These are phyloP conservation scores for Fusarium napiforme DNA, from an alignment of 2,329 filamentous ascomycete genomes.

Conservation along the genomic window DNA sequence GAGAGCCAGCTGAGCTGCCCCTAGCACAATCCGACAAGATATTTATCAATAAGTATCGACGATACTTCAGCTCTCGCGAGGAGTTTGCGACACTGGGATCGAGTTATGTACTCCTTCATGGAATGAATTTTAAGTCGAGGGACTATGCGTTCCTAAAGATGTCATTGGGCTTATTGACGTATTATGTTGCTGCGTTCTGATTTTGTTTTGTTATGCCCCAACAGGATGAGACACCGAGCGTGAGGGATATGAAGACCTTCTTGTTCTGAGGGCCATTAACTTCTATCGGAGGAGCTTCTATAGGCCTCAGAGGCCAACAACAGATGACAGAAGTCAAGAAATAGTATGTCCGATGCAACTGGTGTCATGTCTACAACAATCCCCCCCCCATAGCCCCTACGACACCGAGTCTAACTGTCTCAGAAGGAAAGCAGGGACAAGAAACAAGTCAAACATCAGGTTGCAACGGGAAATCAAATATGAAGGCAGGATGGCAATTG, in stretches of 20 bases:
- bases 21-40: background rate
- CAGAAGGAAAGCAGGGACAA: constrained; percentile 17
- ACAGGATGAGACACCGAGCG: constrained; percentile 27
- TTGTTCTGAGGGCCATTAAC: constrained; percentile 6
- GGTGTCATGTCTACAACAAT: background rate
- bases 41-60: background rate
- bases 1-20: background rate
- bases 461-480: constrained; percentile 25
- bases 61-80: constrained; percentile 1
- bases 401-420: background rate
- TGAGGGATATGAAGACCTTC: constrained; percentile 14
- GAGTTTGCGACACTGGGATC: constrained; percentile 1
- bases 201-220: constrained; percentile 9
- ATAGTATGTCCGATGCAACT: constrained; percentile 10
- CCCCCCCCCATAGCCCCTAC: background rate
- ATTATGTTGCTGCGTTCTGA: constrained; percentile 7
- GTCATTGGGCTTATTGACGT: constrained; percentile 5
- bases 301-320: background rate
- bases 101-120: background rate
- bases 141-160: constrained; percentile 1
- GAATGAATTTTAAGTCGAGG: background rate
- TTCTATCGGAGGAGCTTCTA: background rate
- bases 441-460: constrained; percentile 30
- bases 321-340: constrained; percentile 21
- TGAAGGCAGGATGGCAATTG: constrained; percentile 13